These are phyloP conservation scores for Casuarina cunninghamiana DNA, from an alignment of 306 rosid species.

Conservation along the genomic window DNA sequence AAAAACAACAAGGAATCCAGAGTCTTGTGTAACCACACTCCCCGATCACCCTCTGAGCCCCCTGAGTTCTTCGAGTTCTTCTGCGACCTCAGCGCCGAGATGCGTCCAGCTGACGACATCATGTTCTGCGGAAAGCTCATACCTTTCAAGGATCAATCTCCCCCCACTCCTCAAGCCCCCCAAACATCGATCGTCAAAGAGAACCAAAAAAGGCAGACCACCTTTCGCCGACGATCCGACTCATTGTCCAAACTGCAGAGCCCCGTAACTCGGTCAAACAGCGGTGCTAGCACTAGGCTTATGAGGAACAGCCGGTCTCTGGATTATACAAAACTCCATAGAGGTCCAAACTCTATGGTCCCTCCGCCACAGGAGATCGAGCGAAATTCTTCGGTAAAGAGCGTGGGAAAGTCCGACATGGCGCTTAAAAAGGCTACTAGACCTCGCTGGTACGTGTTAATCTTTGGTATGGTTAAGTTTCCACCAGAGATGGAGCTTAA, in stretches of 20 bases:
- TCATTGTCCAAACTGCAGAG: slow-evolving; percentile 36
- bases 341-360: slow-evolving; percentile 15
- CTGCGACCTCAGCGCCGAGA: slow-evolving; percentile 22
- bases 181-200: not conserved
- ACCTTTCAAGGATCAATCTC: slow-evolving; percentile 24
- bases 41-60: slow-evolving; percentile 28
- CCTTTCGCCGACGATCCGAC: slow-evolving; percentile 34
- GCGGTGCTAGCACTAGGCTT: slow-evolving; percentile 7
- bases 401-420: slow-evolving; percentile 16
- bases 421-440: slow-evolving; percentile 4
- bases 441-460: slow-evolving; percentile 10
- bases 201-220: slow-evolving; percentile 7
- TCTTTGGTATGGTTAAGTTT: slow-evolving; percentile 57
- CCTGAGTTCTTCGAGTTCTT: slow-evolving; percentile 39
- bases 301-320: slow-evolving; percentile 39
- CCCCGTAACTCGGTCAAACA: slow-evolving; percentile 30
- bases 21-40: not conserved
- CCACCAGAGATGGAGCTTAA: slow-evolving; percentile 83
- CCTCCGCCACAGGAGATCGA: slow-evolving; percentile 23
- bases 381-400: slow-evolving; percentile 23
- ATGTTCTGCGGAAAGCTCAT: slow-evolving; percentile 43
- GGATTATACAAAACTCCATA: slow-evolving; percentile 35
- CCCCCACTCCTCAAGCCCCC: slow-evolving; percentile 3
- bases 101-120: slow-evolving; percentile 41
- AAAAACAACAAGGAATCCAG: not conserved